Percentiles rank a stretch among this genome's conserved stretches.
Conservation (phyloP, 169 alveolate genomes). For the Miamiensis avidus region DNA sequence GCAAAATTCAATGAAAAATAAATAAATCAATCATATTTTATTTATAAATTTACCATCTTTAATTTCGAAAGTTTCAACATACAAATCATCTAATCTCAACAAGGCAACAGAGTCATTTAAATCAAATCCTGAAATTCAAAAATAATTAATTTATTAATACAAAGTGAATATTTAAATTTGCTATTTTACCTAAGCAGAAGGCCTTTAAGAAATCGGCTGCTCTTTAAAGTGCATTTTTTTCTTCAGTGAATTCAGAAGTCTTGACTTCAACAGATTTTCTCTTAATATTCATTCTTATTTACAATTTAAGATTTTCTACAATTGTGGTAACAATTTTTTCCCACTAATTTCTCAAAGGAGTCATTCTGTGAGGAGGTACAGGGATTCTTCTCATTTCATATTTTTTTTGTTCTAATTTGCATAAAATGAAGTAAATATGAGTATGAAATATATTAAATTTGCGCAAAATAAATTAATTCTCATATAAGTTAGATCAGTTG, state of each 20-base stretch:
- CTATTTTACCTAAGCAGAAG: constrained; percentile 85
- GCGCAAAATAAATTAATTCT: no score
- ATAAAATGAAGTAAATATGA: neutral
- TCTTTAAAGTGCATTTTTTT: constrained; percentile 90
- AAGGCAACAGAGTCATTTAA: constrained; percentile 98
- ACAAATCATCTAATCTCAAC: constrained; percentile 97
- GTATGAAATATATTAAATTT: neutral
- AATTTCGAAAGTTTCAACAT: constrained; percentile 96
- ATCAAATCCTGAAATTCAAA: constrained; percentile 95
- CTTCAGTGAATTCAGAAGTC: constrained; percentile 68
- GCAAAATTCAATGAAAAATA: neutral
- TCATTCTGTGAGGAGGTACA: constrained; percentile 92
- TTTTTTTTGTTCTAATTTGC: constrained; percentile 35
- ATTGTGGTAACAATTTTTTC: constrained; percentile 90
- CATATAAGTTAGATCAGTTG: no score
- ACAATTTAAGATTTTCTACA: constrained; percentile 95
- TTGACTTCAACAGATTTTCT: constrained; percentile 91
- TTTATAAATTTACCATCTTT: constrained; percentile 84
- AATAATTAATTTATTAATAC: neutral
- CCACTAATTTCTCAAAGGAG: constrained; percentile 93
- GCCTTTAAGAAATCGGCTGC: constrained; percentile 97
- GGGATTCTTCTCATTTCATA: constrained; percentile 83
- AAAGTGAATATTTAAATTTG: neutral
- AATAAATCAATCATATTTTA: neutral
- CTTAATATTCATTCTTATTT: constrained; percentile 93